Evolutionary conservation across 2,329 filamentous ascomycete species (phyloP).

Genomic region (Ophiobolus disseminans): DNA sequence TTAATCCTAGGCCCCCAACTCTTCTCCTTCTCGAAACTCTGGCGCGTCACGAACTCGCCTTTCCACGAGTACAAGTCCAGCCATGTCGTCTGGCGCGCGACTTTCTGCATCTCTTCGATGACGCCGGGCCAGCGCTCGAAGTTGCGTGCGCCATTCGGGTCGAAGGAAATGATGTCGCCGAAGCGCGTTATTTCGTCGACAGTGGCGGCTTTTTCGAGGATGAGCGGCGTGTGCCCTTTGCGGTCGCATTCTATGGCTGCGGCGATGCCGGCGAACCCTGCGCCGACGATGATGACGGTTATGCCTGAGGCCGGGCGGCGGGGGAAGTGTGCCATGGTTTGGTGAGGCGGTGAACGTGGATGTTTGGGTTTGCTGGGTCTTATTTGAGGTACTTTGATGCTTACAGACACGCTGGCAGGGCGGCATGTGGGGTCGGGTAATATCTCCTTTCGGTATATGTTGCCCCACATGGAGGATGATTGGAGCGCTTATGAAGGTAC

Average conservation of each 20-base stretch:
- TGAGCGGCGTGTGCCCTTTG: constrained; percentile 64
- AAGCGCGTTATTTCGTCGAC: constrained; percentile 64
- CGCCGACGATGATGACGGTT: constrained; percentile 57
- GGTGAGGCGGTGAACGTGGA: background rate
- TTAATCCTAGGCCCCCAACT: constrained; percentile 62
- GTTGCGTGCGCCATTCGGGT: constrained; percentile 66
- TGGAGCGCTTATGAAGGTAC: background rate
- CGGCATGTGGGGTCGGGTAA: constrained; percentile 9
- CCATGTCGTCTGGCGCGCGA: constrained; percentile 62
- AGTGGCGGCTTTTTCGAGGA: constrained; percentile 59
- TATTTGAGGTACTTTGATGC: background rate
- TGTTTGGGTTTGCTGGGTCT: background rate
- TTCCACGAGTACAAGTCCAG: constrained; percentile 68
- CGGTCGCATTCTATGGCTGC: constrained; percentile 69
- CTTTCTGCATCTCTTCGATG: constrained; percentile 55
- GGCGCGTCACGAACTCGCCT: constrained; percentile 67
- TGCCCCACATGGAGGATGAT: constrained; percentile 7
- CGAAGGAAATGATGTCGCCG: constrained; percentile 69
- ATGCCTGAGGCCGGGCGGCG: constrained; percentile 28
- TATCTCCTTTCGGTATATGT: background rate
- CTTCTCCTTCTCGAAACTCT: constrained; percentile 50
- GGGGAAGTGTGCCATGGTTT: constrained; percentile 22
- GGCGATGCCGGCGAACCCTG: constrained; percentile 66
- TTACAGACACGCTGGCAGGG: background rate
- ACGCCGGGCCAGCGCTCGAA: constrained; percentile 61